Evolutionary conservation across 306 rosid species (phyloP).

Genomic region (Sesbania bispinosa): DNA sequence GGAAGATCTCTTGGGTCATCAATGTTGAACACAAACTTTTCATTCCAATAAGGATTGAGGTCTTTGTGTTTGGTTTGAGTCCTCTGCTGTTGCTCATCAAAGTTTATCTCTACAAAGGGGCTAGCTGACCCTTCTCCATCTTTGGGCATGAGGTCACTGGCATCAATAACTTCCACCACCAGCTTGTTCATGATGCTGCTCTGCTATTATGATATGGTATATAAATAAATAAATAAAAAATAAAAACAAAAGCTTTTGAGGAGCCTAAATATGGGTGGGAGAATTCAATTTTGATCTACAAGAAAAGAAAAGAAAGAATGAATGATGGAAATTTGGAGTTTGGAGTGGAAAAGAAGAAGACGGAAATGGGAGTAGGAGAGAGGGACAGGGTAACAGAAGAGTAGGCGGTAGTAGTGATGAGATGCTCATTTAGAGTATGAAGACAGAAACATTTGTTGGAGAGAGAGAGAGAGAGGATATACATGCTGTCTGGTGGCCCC

Average conservation of each 20-base stretch:
- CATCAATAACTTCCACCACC: constrained; percentile 70
- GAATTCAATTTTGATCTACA: not conserved
- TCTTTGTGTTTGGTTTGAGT: constrained; percentile 66
- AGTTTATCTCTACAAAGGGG: constrained; percentile 68
- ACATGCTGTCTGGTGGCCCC: constrained; percentile 30
- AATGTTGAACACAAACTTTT: constrained; percentile 62
- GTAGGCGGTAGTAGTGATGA: constrained; percentile 23
- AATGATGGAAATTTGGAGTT: constrained; percentile 3
- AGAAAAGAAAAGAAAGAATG: not conserved
- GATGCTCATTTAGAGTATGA: constrained; percentile 56
- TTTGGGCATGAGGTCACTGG: constrained; percentile 73
- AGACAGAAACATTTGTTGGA: constrained; percentile 39
- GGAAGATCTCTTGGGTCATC: constrained; percentile 43
- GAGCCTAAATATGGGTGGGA: not conserved
- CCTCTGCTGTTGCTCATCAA: constrained; percentile 52
- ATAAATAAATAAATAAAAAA: not conserved
- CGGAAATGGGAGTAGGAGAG: not conserved
- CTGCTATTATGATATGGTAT: not conserved
- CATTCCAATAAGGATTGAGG: constrained; percentile 74
- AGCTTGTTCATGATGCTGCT: constrained; percentile 51
- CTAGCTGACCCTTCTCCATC: constrained; percentile 76
- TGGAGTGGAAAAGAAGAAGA: constrained; percentile 9
- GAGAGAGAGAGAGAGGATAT: constrained; percentile 18
- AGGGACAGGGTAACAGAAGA: not conserved
- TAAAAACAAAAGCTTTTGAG: not conserved